Evolutionary conservation across 2,329 filamentous ascomycete genomes (phyloP).

Genomic region (Metarhizium sp.): DNA sequence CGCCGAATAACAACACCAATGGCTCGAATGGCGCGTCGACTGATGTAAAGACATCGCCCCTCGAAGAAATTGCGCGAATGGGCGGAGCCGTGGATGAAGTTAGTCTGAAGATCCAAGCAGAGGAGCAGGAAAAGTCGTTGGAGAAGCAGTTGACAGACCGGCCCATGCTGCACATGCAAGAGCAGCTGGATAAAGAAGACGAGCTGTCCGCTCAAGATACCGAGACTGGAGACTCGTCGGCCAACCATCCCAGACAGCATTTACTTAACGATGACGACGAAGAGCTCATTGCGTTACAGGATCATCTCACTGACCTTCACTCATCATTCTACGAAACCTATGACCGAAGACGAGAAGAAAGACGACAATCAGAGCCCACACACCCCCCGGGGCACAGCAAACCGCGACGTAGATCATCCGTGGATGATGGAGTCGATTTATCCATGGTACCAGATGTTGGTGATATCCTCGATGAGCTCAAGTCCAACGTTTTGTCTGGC

Average conservation of each 20-base stretch:
- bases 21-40: slow-evolving; percentile 5
- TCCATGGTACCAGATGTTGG: slow-evolving; percentile 72
- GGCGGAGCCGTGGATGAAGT: slow-evolving; percentile 59
- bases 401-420: slow-evolving; percentile 18
- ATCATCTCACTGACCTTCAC: slow-evolving; percentile 69
- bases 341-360: slow-evolving; percentile 41
- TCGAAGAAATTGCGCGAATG: slow-evolving; percentile 73
- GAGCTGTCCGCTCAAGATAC: slow-evolving; percentile 17
- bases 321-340: slow-evolving; percentile 75
- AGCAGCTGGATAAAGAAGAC: slow-evolving; percentile 77
- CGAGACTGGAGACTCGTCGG: slow-evolving; percentile 16
- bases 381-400: slow-evolving; percentile 25
- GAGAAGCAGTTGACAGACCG: slow-evolving; percentile 84
- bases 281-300: slow-evolving; percentile 69
- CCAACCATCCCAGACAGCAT: slow-evolving; percentile 51
- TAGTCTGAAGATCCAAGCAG: slow-evolving; percentile 63
- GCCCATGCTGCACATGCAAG: slow-evolving; percentile 84
- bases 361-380: slow-evolving; percentile 24
- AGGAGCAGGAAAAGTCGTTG: slow-evolving; percentile 79
- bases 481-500: slow-evolving; percentile 63
- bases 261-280: slow-evolving; percentile 81
- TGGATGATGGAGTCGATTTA: slow-evolving; percentile 34
- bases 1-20: background rate
- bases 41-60: slow-evolving; percentile 30
- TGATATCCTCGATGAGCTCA: slow-evolving; percentile 72